A percentile compares a stretch with the other conserved stretches of the same genome.
phyloP scores from a whole-genome alignment of 306 rosid genomes.

The Cicer chorassanicum region DNA sequence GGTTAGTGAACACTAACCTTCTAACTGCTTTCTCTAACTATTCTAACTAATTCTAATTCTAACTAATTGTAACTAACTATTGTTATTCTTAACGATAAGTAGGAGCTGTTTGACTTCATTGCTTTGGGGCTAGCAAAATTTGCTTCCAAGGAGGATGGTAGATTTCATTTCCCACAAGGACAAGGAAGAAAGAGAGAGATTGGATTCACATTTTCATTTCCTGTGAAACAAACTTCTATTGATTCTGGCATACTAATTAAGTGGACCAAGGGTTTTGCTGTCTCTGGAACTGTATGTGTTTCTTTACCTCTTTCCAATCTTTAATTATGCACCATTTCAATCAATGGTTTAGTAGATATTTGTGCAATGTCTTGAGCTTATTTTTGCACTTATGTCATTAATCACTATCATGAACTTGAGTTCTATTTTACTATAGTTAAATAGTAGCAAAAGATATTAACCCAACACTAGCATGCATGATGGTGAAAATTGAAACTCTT shows the following conservation, averaged over 20 bases:
- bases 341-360: too few species aligned
- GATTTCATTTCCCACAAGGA: conserved; percentile 58
- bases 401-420: background rate
- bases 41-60: too few species aligned
- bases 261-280: conserved; percentile 96
- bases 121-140: conserved; percentile 75
- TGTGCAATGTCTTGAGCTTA: too few species aligned
- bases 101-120: conserved; percentile 91
- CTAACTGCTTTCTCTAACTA: too few species aligned
- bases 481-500: conserved; percentile 37
- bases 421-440: too few species aligned
- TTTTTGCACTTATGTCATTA: background rate
- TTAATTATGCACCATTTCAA: background rate
- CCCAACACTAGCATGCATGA: conserved; percentile 24
- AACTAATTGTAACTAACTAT: too few species aligned
- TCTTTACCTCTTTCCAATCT: background rate
- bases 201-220: conserved; percentile 96
- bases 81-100: background rate
- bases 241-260: conserved; percentile 87
- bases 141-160: conserved; percentile 62
- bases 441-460: background rate
- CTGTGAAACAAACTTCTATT: conserved; percentile 86
- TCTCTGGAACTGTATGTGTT: conserved; percentile 79
- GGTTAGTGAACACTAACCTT: too few species aligned
- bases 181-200: conserved; percentile 72